Percentiles rank a stretch among this genome's conserved stretches.
These are phyloP conservation scores for Immersiporthe knoxdaviesiana DNA, from an alignment of 2,329 filamentous ascomycete species.

Conservation along the genomic window DNA sequence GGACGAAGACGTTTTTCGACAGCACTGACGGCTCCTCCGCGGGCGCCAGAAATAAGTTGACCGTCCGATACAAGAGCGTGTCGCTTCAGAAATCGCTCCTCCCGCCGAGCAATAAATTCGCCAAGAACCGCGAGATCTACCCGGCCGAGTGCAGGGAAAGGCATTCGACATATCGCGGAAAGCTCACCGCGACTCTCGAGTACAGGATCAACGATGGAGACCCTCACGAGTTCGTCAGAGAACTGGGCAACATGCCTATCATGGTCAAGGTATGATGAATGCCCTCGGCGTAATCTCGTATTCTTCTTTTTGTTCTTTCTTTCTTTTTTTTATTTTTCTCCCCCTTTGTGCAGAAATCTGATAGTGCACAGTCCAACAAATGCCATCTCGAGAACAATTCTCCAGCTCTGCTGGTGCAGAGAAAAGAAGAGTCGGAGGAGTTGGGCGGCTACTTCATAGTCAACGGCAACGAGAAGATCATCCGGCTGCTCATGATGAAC, in stretches of 20 bases:
- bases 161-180: slow-evolving; percentile 88
- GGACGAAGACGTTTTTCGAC: slow-evolving; percentile 84
- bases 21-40: slow-evolving; percentile 67
- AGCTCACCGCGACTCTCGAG: slow-evolving; percentile 80
- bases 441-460: slow-evolving; percentile 96
- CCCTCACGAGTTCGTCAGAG: slow-evolving; percentile 78
- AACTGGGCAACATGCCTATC: slow-evolving; percentile 86
- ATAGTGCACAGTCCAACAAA: slow-evolving; percentile 68
- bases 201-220: slow-evolving; percentile 87
- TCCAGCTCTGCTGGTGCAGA: slow-evolving; percentile 78
- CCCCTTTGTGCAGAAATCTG: not conserved
- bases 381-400: slow-evolving; percentile 89
- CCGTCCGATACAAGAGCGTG: slow-evolving; percentile 78
- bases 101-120: slow-evolving; percentile 81
- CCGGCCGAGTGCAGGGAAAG: slow-evolving; percentile 94
- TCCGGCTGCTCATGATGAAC: slow-evolving; percentile 88
- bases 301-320: too few relatives aligned
- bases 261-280: slow-evolving; percentile 78
- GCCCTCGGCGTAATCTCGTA: slow-evolving; percentile 11
- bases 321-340: too few relatives aligned
- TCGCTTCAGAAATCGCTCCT: slow-evolving; percentile 81
- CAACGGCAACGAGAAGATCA: slow-evolving; percentile 96
- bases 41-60: slow-evolving; percentile 71
- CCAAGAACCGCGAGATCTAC: slow-evolving; percentile 80
- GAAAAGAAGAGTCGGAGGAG: slow-evolving; percentile 95